Percentiles rank a stretch among this genome's conserved stretches.
Conservation (phyloP, 306 rosid genomes). For the Corylus heterophylla region DNA sequence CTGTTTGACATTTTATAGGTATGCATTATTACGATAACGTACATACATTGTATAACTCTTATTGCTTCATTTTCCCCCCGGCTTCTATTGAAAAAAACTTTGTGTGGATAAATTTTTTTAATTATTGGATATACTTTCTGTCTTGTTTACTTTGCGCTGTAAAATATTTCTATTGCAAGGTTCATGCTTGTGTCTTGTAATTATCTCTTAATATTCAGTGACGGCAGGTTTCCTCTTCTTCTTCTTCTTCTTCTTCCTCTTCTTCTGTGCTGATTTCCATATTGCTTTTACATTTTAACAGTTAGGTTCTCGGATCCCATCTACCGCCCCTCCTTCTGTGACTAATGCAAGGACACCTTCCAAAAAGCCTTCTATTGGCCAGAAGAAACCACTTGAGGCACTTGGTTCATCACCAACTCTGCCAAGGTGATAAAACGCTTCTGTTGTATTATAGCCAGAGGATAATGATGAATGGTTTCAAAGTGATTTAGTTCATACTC, state of each 20-base stretch:
- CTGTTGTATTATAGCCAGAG: slow-evolving; percentile 2
- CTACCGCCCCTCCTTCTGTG: slow-evolving; percentile 48
- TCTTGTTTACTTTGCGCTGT: not conserved
- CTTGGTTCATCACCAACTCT: slow-evolving; percentile 84
- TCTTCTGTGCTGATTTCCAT: slow-evolving; percentile 15
- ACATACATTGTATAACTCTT: not conserved
- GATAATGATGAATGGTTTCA: slow-evolving; percentile 10
- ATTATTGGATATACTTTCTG: not conserved
- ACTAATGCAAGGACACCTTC: slow-evolving; percentile 48
- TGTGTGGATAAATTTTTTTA: not conserved
- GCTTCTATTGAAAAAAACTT: not conserved
- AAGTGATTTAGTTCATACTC: slow-evolving; percentile 13
- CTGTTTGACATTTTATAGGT: not conserved
- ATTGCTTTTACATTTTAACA: slow-evolving; percentile 20
- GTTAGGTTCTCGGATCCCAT: slow-evolving; percentile 54
- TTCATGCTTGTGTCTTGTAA: not conserved
- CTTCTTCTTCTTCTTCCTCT: not conserved
- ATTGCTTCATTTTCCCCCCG: not conserved
- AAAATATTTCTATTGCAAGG: not conserved
- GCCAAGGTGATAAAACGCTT: slow-evolving; percentile 53
- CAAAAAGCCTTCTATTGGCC: slow-evolving; percentile 68
- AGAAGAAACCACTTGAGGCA: slow-evolving; percentile 87
- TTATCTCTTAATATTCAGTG: not conserved
- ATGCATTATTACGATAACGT: not conserved
- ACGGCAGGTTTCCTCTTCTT: not conserved